Evolutionary conservation across 331 rosid species (phyloP).

Genomic region (Arachis monticola): DNA sequence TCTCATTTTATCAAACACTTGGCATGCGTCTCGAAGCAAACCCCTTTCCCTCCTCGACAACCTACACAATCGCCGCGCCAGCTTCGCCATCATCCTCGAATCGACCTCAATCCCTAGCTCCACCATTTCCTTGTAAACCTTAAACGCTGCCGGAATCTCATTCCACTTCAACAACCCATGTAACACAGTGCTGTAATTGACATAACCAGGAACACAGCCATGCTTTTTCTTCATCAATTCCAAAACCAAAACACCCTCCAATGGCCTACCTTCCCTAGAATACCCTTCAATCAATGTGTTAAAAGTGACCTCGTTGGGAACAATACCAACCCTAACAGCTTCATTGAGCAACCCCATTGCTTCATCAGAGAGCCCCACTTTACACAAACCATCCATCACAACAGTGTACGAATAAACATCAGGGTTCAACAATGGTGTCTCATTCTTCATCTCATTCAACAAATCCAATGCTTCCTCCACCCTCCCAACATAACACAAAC

Average conservation of each 20-base stretch:
- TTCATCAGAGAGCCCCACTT: conserved; percentile 80
- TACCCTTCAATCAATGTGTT: conserved; percentile 75
- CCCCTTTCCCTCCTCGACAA: conserved; percentile 46
- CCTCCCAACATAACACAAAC: conserved; percentile 82
- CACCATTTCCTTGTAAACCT: conserved; percentile 63
- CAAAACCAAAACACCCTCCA: conserved; percentile 60
- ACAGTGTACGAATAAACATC: conserved; percentile 71
- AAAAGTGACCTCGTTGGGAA: conserved; percentile 63
- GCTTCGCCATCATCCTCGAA: conserved; percentile 56
- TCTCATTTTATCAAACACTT: conserved; percentile 68
- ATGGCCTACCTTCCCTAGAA: conserved; percentile 72
- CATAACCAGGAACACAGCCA: conserved; percentile 62
- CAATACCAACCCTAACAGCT: conserved; percentile 60
- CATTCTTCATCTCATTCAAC: conserved; percentile 53
- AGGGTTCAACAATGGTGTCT: conserved; percentile 37
- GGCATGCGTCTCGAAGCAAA: conserved; percentile 53
- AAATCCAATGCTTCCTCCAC: conserved; percentile 83
- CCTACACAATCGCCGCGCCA: conserved; percentile 66
- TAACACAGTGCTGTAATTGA: conserved; percentile 65
- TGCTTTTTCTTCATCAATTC: conserved; percentile 59
- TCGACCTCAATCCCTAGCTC: conserved; percentile 58
- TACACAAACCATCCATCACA: conserved; percentile 83
- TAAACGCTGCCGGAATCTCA: conserved; percentile 43
- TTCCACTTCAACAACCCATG: conserved; percentile 81
- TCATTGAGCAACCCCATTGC: conserved; percentile 73